Percentiles rank a stretch among this genome's conserved stretches.
phyloP scores from a whole-genome alignment of 1,139 yeast genomes.

The Wickerhamomyces sp. region DNA sequence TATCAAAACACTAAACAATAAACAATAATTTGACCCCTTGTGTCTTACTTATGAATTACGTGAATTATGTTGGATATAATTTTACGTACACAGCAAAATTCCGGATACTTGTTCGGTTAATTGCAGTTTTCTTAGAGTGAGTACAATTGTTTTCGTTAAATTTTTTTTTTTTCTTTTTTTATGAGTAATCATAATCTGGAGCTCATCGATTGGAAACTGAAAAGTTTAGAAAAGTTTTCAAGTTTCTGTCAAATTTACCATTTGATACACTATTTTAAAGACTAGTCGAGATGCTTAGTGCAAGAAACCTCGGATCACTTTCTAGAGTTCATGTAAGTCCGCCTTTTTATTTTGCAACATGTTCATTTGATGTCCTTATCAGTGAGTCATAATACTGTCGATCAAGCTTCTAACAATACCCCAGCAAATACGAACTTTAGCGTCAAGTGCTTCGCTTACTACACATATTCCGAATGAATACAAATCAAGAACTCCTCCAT shows the following conservation, averaged over 20 bases:
- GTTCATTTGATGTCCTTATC: no score
- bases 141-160: no score
- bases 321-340: constrained; percentile 13
- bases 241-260: not conserved
- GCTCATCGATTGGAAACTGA: constrained; percentile 11
- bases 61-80: no score
- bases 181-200: constrained; percentile 12
- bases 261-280: not conserved
- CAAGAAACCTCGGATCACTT: constrained; percentile 5
- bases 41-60: no score
- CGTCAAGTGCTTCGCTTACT: constrained; percentile 19
- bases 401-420: not conserved
- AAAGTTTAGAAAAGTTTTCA: not conserved
- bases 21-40: no score
- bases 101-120: no score
- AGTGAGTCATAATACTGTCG: not conserved
- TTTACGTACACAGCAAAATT: no score
- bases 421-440: constrained; percentile 17
- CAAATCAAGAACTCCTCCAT: constrained; percentile 79
- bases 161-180: constrained; percentile 2
- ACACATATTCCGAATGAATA: constrained; percentile 52
- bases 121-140: no score
- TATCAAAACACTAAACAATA: no score
- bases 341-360: no score
- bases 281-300: constrained; percentile 1